Percentiles rank a stretch among this genome's conserved stretches.
Evolutionary conservation across 2,329 filamentous ascomycete genomes (phyloP).

Genomic region (Phyllosticta citribraziliensis): DNA sequence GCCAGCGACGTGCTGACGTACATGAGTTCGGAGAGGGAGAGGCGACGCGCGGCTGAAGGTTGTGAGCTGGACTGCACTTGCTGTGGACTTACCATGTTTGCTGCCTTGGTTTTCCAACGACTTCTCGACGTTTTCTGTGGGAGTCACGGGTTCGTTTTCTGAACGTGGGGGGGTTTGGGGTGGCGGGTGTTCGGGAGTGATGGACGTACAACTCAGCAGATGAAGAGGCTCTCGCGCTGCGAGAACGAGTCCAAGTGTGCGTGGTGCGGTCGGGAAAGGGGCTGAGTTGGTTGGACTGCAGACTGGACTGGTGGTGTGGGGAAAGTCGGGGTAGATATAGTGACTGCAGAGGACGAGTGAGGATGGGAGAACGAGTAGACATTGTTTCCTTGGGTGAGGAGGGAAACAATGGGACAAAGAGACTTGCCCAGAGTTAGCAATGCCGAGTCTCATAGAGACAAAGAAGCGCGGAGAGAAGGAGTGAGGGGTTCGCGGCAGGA

Average conservation of each 20-base stretch:
- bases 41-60: not conserved
- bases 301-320: not conserved
- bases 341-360: not conserved
- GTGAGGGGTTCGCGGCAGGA: too few species aligned
- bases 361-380: not conserved
- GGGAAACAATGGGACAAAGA: not conserved
- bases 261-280: not conserved
- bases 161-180: too few species aligned
- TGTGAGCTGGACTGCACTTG: not conserved
- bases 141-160: not conserved
- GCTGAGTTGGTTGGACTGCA: not conserved
- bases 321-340: not conserved
- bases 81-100: not conserved
- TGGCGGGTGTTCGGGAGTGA: too few species aligned
- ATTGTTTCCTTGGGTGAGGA: too few species aligned
- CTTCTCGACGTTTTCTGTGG: not conserved
- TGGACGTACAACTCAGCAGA: not conserved
- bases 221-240: not conserved
- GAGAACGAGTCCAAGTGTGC: not conserved
- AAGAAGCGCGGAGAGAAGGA: not conserved
- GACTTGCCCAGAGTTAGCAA: not conserved
- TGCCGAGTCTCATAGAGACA: not conserved
- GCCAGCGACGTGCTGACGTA: not conserved
- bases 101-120: not conserved
- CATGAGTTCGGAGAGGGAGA: not conserved